These are phyloP conservation scores for Achaetomium macrosporum DNA, from an alignment of 2,329 filamentous ascomycete genomes.

Conservation along the genomic window DNA sequence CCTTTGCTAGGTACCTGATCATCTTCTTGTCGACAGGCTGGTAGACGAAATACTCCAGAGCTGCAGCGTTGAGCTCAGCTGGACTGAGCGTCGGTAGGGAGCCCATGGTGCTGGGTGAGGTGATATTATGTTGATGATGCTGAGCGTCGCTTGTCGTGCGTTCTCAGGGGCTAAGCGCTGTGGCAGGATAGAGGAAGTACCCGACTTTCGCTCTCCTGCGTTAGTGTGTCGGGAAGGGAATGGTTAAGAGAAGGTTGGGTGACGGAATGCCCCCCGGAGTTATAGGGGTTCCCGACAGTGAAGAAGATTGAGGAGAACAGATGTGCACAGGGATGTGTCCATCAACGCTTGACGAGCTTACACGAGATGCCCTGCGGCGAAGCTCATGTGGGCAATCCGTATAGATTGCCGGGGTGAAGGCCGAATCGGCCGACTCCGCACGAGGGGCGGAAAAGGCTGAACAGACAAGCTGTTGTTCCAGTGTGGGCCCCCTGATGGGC, in stretches of 20 bases:
- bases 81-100: slow-evolving; percentile 41
- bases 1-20: slow-evolving; percentile 69
- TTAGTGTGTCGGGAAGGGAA: slow-evolving; percentile 5
- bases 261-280: slow-evolving; percentile 12
- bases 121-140: slow-evolving; percentile 16
- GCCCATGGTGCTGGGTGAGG: slow-evolving; percentile 37
- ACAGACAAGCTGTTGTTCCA: slow-evolving; percentile 19
- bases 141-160: neutral
- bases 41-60: slow-evolving; percentile 76
- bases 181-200: slow-evolving; percentile 13
- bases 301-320: neutral
- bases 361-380: slow-evolving; percentile 26
- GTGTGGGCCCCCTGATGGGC: slow-evolving; percentile 21
- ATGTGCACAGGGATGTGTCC: slow-evolving; percentile 14
- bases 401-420: slow-evolving; percentile 17
- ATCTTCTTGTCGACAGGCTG: slow-evolving; percentile 68
- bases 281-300: slow-evolving; percentile 8
- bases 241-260: slow-evolving; percentile 4
- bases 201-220: slow-evolving; percentile 14
- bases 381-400: slow-evolving; percentile 23
- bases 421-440: slow-evolving; percentile 20
- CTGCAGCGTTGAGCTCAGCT: slow-evolving; percentile 62
- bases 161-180: neutral
- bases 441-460: slow-evolving; percentile 19
- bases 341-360: slow-evolving; percentile 17